phyloP scores from a whole-genome alignment of 1,139 yeast species.

The Lodderomyces orthopsilosis region DNA sequence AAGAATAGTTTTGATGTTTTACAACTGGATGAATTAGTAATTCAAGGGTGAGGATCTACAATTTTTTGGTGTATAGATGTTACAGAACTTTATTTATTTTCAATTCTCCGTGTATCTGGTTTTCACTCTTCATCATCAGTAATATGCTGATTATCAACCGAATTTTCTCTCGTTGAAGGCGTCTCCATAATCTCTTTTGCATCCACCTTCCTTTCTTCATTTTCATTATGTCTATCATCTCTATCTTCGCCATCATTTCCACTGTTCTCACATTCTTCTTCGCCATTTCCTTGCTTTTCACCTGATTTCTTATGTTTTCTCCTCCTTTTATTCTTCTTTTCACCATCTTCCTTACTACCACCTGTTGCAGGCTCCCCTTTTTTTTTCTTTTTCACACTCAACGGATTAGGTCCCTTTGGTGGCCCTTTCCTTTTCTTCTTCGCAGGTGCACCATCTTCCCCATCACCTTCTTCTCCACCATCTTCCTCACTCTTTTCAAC shows the following conservation, averaged over 20 bases:
- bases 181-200: not conserved
- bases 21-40: constrained; percentile 10
- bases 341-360: constrained; percentile 9
- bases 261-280: constrained; percentile 9
- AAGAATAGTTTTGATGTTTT: constrained; percentile 19
- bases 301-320: constrained; percentile 28
- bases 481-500: constrained; percentile 18
- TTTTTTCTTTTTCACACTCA: constrained; percentile 74
- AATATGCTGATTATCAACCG: no score
- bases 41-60: not conserved
- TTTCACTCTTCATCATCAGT: not conserved
- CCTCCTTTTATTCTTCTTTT: constrained; percentile 30
- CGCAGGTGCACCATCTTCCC: constrained; percentile 18
- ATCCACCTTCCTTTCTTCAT: constrained; percentile 2
- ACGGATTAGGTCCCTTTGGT: constrained; percentile 77
- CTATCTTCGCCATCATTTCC: constrained; percentile 3
- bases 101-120: no score
- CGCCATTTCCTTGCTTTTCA: constrained; percentile 10
- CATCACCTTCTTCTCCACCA: constrained; percentile 17
- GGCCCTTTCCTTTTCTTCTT: constrained; percentile 63
- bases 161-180: no score
- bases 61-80: not conserved
- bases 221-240: constrained; percentile 1
- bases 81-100: not conserved
- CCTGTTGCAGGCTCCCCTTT: constrained; percentile 15